Evolutionary conservation across 2,329 filamentous ascomycete genomes (phyloP), one percentile per base, ranked within the genome.

Genomic region (Epichloe glyceriae): DNA sequence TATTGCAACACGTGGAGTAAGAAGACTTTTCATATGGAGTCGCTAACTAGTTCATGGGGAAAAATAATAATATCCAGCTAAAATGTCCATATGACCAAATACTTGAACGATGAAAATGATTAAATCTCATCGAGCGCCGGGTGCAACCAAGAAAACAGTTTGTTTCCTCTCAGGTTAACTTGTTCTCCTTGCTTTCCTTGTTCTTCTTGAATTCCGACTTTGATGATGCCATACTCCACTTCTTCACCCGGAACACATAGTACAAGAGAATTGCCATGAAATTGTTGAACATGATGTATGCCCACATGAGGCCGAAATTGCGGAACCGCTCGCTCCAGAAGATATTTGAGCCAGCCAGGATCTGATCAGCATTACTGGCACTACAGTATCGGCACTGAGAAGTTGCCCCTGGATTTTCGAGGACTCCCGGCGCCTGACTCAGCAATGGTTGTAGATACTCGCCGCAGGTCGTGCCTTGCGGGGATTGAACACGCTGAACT

Each of bases 281-380:
- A 39, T 85, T 73, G 57, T 87, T 85, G 63, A 86, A 84, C 0
- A 67, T 53, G 39, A 87, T 74, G 57, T 76, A 88, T 0, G 71
- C 80, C 76, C 81, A 87, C 59, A 87, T 68, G 40, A 88, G 71
- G 1, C 83, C 85, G 52, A 80, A 86, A 60, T 88, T 85, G 51
- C 83, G 72, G 83, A 83, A 87, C 3, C 79, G 60, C 49, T 83
- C 72, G 3, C 53, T 58, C 57, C 75, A 83, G 20, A 62, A 66
- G 40, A 83, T 76, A 8, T 63, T 55, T 1, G 70, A 71, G 0
- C 60, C 64, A 2, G 68, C 64, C 0, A 82, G 61, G 48, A 65
- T 87, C 63, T 88, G 75, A 50, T 82, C 74, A 0, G 84, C 85
- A n/a, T 68, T 70, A 1, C 64, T 68, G 57, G 82, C 79, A 1